A percentile compares a stretch with the other conserved stretches of the same genome.
Conservation (phyloP, 805 yeast genomes). For the Clavispora santaluciae region DNA sequence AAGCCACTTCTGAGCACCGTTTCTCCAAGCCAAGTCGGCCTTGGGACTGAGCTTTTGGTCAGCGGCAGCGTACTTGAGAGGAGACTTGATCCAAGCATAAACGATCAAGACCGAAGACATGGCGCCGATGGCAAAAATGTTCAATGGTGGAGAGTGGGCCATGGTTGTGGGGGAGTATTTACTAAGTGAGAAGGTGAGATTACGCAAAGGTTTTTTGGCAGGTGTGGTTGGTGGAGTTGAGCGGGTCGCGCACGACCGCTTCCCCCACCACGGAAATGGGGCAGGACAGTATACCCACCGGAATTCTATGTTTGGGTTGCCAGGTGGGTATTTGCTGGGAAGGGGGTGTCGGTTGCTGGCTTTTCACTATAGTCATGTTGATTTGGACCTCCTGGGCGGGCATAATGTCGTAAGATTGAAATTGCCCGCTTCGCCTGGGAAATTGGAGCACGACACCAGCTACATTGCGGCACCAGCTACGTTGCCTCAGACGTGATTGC, state of each 20-base stretch:
- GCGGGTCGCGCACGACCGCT: constrained; percentile 12
- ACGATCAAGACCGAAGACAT: constrained; percentile 39
- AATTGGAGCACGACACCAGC: no score
- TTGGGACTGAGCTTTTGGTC: constrained; percentile 43
- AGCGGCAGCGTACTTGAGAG: constrained; percentile 35
- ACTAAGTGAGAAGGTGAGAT: constrained; percentile 6
- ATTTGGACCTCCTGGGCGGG: no score
- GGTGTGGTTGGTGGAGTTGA: constrained; percentile 13
- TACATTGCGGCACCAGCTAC: no score
- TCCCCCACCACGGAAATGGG: neutral
- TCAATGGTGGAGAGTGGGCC: constrained; percentile 38
- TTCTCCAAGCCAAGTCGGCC: constrained; percentile 46
- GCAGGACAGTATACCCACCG: no score
- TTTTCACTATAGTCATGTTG: no score
- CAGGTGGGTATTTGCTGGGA: no score
- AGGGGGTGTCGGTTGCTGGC: no score
- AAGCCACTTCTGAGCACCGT: constrained; percentile 41
- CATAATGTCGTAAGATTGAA: no score
- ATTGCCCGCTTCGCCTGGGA: no score
- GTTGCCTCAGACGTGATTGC: no score
- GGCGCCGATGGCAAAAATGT: constrained; percentile 36
- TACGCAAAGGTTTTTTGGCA: constrained; percentile 7
- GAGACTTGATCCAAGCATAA: constrained; percentile 37
- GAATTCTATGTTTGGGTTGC: no score
- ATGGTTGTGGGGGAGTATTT: constrained; percentile 5